phyloP scores from a whole-genome alignment of 2,329 filamentous ascomycete species.

The Davidsoniella australis region DNA sequence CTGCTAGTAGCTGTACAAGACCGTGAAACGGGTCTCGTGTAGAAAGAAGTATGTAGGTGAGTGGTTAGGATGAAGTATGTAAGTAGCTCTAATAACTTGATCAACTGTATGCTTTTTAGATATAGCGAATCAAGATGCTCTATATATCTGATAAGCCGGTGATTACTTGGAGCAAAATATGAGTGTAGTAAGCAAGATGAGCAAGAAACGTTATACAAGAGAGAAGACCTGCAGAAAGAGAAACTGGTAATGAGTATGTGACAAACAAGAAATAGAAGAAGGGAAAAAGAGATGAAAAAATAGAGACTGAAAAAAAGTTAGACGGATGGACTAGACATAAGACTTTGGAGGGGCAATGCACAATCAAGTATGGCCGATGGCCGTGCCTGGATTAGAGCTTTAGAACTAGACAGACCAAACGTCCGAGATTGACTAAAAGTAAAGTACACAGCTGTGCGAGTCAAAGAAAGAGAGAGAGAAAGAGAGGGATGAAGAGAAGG shows the following conservation, averaged over 20 bases:
- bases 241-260: not conserved
- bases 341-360: not conserved
- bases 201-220: no score
- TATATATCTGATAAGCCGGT: no score
- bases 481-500: constrained; percentile 4
- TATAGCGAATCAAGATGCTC: no score
- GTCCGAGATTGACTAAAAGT: not conserved
- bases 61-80: no score
- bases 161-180: no score
- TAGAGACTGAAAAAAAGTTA: not conserved
- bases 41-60: no score
- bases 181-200: no score
- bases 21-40: no score
- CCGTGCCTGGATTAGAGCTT: not conserved
- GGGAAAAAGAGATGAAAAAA: not conserved
- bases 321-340: not conserved
- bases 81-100: no score
- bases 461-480: constrained; percentile 1
- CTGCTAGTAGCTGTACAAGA: no score
- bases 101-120: no score
- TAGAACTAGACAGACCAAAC: not conserved
- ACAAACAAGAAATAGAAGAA: not conserved
- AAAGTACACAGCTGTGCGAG: not conserved
- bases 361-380: not conserved
- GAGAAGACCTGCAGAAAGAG: not conserved